Base-by-base conservation (phyloP, 768 basidiomycete species). In the Tricholoma saponaceum region DNA sequence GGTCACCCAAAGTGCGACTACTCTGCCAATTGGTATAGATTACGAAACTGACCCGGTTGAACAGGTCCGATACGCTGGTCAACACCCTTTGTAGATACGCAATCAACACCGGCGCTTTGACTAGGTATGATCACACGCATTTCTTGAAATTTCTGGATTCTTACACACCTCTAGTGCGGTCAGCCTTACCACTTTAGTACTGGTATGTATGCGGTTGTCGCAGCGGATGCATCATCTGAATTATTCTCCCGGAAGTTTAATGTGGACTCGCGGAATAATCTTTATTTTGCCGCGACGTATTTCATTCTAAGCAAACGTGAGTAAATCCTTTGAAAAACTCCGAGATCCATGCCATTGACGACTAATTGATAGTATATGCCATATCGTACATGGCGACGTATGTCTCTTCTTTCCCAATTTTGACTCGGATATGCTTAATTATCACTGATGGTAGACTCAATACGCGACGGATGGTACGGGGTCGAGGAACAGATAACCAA, bases 321-420 rank as follows among this genome's bases (percentile, higher is more conserved):
- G 85, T 68, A n/a, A 28, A 8, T 10, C 43, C 43, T 18, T 28
- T 51, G 8, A 13, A 22, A 12, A 10, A 20, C 33, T n/a, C n/a
- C n/a, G 20, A 20, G 16, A 3, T 16, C 13, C 6, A 20, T 44
- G 18, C 16, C 60, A 14, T 26, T 52, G 41, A 35, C 49, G 53
- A 49, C 58, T 49, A 46, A 51, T 26, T 50, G n/a, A 26, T 57
- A 85, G 84, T 86, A n/a, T 84, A 86, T 60, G 82, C 79, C 0
- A 79, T 83, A 51, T 86, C 85, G 2, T 76, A 85, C 68, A 72
- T 87, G 66, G 84, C 86, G 37, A 83, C 86, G 83, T 85, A 64
- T 52, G 82, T 71, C 4, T 43, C 50, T 14, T 44, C 35, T 10
- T 18, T 26, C 32, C 8, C 7, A n/a, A 25, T 22, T 23, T n/a